Conservation (phyloP, 306 rosid species). For the Begonia peltatifolia region DNA sequence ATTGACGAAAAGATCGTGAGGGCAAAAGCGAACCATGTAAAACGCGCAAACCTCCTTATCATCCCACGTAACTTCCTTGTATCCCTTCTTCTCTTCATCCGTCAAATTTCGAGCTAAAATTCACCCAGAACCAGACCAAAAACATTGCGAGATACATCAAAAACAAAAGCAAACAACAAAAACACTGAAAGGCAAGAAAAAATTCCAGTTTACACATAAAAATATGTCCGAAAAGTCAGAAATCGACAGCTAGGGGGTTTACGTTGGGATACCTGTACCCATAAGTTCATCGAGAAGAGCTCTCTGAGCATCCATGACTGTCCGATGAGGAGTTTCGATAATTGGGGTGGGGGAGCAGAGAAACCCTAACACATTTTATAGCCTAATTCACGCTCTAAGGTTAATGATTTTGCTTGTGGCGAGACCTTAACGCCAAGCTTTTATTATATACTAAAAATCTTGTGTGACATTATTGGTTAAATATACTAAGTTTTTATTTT, state of each 20-base stretch:
- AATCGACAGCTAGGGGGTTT: not conserved
- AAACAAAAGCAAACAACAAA: not conserved
- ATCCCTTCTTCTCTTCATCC: slow-evolving; percentile 81
- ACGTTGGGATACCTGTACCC: slow-evolving; percentile 56
- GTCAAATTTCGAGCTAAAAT: slow-evolving; percentile 79
- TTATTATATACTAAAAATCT: no score
- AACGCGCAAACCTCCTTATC: slow-evolving; percentile 85
- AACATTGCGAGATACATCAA: not conserved
- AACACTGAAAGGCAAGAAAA: not conserved
- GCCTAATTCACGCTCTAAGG: no score
- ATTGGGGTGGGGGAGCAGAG: no score
- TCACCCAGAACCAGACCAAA: slow-evolving; percentile 7
- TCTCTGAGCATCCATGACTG: slow-evolving; percentile 92
- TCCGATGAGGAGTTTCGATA: no score
- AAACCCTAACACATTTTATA: no score
- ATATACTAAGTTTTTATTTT: no score
- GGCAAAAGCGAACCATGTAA: slow-evolving; percentile 97
- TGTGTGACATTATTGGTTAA: no score
- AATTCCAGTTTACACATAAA: no score
- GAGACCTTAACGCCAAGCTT: no score
- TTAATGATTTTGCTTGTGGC: no score
- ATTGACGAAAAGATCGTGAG: slow-evolving; percentile 94
- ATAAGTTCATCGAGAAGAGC: slow-evolving; percentile 96
- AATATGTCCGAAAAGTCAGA: not conserved
- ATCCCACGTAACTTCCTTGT: slow-evolving; percentile 78